Percentiles rank a stretch among this genome's conserved stretches.
phyloP scores from a whole-genome alignment of 768 basidiomycete species.

The Lanmaoa rubissima region DNA sequence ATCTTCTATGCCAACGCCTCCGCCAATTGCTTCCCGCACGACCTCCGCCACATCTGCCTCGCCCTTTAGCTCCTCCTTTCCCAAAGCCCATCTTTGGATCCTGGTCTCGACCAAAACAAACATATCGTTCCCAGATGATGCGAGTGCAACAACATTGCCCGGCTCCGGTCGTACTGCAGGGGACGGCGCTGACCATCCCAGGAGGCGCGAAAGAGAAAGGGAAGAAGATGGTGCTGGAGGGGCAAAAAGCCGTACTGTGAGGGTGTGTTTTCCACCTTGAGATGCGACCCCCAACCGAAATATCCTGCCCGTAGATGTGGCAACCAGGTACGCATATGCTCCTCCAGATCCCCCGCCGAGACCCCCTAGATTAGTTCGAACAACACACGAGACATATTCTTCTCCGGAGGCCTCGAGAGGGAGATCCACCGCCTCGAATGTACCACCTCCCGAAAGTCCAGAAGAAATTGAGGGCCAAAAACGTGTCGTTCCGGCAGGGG shows the following conservation, averaged over 20 bases:
- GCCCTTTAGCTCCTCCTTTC: constrained; percentile 54
- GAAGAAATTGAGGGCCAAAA: constrained; percentile 90
- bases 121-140: constrained; percentile 51
- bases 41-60: constrained; percentile 56
- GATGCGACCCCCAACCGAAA: constrained; percentile 66
- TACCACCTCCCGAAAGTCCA: constrained; percentile 77
- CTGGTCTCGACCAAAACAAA: constrained; percentile 69
- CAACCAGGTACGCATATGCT: constrained; percentile 47
- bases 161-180: constrained; percentile 41
- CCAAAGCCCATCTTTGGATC: constrained; percentile 61
- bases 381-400: constrained; percentile 65
- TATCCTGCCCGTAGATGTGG: constrained; percentile 65
- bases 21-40: constrained; percentile 47
- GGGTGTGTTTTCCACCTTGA: constrained; percentile 63
- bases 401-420: constrained; percentile 43
- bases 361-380: constrained; percentile 58
- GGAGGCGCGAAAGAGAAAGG: constrained; percentile 42
- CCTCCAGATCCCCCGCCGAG: constrained; percentile 6
- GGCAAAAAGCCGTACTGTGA: constrained; percentile 59
- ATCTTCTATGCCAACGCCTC: constrained; percentile 52
- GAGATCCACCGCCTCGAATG: constrained; percentile 48
- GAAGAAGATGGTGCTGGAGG: constrained; percentile 43
- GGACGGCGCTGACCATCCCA: constrained; percentile 41
- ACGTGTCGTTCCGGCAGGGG: constrained; percentile 65
- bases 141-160: constrained; percentile 66